Percentiles rank a stretch among this genome's conserved stretches.
These are phyloP conservation scores for Rhizopogon rudus DNA, from an alignment of 768 basidiomycete species.

Conservation along the genomic window DNA sequence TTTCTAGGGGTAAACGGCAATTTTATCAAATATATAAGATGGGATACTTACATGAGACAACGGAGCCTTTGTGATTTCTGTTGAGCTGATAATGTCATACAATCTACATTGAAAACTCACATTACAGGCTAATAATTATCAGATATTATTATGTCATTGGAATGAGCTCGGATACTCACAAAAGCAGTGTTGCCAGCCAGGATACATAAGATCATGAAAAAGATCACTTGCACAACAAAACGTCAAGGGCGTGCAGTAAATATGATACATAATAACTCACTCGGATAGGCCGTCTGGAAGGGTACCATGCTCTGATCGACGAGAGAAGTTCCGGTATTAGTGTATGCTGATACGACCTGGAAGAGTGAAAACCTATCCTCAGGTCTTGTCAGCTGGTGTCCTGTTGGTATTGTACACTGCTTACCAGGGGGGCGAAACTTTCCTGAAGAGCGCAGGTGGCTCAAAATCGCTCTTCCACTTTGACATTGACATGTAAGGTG, in stretches of 20 bases:
- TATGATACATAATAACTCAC: background rate
- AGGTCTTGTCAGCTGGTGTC: background rate
- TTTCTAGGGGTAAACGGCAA: constrained; percentile 25
- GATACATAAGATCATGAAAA: constrained; percentile 68
- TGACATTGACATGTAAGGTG: constrained; percentile 66
- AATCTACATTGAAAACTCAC: constrained; percentile 42
- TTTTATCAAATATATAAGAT: background rate
- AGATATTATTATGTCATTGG: background rate
- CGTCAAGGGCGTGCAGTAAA: background rate
- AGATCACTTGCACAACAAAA: constrained; percentile 38
- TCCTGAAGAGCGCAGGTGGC: constrained; percentile 51
- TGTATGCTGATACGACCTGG: constrained; percentile 82
- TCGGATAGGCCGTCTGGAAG: constrained; percentile 80
- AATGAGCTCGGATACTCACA: constrained; percentile 47
- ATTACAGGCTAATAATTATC: constrained; percentile 64
- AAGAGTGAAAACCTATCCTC: constrained; percentile 72
- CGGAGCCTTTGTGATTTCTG: constrained; percentile 51
- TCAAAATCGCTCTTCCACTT: constrained; percentile 60
- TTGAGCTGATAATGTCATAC: background rate
- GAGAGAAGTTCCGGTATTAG: constrained; percentile 84
- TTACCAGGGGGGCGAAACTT: constrained; percentile 64
- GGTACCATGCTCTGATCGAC: constrained; percentile 90
- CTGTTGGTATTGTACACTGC: constrained; percentile 4
- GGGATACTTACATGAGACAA: constrained; percentile 65
- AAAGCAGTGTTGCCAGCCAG: constrained; percentile 92